Evolutionary conservation across 768 basidiomycete species (phyloP).

Genomic region (Melanogaster broomeanus): DNA sequence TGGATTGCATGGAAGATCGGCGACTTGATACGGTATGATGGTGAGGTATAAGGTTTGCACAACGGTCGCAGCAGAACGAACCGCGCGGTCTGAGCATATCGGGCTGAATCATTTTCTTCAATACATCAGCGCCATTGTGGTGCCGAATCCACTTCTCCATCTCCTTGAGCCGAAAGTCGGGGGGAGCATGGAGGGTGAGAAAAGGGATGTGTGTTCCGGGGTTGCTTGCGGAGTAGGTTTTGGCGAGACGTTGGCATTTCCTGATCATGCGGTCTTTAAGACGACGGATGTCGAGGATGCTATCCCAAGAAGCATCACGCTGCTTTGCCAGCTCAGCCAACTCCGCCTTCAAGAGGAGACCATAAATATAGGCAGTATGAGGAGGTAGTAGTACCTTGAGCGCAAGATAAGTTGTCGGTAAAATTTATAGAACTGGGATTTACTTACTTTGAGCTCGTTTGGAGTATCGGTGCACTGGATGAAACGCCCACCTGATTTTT

Average conservation of each 20-base stretch:
- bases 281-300: slow-evolving; percentile 71
- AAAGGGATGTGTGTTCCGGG: slow-evolving; percentile 49
- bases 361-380: slow-evolving; percentile 63
- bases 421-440: background rate
- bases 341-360: slow-evolving; percentile 65
- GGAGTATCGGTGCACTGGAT: slow-evolving; percentile 77
- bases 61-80: slow-evolving; percentile 36
- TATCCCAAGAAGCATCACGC: slow-evolving; percentile 60
- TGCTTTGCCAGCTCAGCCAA: slow-evolving; percentile 60
- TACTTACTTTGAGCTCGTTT: slow-evolving; percentile 67
- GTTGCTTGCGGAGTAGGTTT: slow-evolving; percentile 40
- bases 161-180: slow-evolving; percentile 74
- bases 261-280: slow-evolving; percentile 83
- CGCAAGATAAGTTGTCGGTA: slow-evolving; percentile 5
- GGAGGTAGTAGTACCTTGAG: slow-evolving; percentile 68
- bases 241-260: slow-evolving; percentile 69
- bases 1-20: slow-evolving; percentile 27
- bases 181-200: slow-evolving; percentile 66
- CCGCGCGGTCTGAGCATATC: slow-evolving; percentile 27
- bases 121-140: slow-evolving; percentile 35
- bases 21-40: slow-evolving; percentile 28
- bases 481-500: slow-evolving; percentile 65
- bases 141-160: slow-evolving; percentile 77
- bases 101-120: slow-evolving; percentile 19
- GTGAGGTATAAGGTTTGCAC: slow-evolving; percentile 35